Base-by-base conservation (phyloP, 345 rosid species). In the Brassica rapa region DNA sequence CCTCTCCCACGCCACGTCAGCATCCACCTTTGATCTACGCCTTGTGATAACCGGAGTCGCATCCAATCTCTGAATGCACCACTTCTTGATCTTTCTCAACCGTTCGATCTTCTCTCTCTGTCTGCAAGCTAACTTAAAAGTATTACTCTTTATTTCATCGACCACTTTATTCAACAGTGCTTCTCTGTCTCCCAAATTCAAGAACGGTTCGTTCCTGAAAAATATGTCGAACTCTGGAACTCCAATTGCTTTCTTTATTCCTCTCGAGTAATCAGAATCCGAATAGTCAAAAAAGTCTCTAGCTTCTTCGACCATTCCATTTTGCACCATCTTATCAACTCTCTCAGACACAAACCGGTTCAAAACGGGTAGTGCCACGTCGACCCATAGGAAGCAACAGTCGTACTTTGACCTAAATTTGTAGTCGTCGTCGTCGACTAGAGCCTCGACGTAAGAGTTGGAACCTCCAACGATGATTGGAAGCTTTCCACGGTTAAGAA, bases 391-490 rank as follows among this genome's bases (percentile, higher is more conserved):
- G 30, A 90, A 90, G 76, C 88, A 90, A 25, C 89, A 92, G 15
- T 92, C 93, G 37, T 88, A 90, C 30, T 68, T 81, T 2, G 89
- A 82, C 62, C 88, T 62, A 51, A 87, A 86, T 37, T 64, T 71
- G 21, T 63, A 82, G 16, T 85, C 86, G 24, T 73, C 68, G 10
- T 81, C 84, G 7, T 87, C 86, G 7, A 88, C 79, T 29, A 92
- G 76, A 56, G 93, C 86, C 46, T 92, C 91, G 8, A 90, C 75
- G 84, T 86, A 88, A 0, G 94, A 88, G 83, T 90, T 92, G 10
- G 94, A 92, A 35, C 97, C 97, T 67, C 97, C 97, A 37, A 86
- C 94, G 56, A 92, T 79, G 71, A 92, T 77, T 35, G 97, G 97
- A 72, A 86, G 86, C 75, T 75, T 75, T 1, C 90, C 88, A 1